Base-by-base conservation (phyloP, 2,329 filamentous ascomycete genomes). In the Xylaria sp. region DNA sequence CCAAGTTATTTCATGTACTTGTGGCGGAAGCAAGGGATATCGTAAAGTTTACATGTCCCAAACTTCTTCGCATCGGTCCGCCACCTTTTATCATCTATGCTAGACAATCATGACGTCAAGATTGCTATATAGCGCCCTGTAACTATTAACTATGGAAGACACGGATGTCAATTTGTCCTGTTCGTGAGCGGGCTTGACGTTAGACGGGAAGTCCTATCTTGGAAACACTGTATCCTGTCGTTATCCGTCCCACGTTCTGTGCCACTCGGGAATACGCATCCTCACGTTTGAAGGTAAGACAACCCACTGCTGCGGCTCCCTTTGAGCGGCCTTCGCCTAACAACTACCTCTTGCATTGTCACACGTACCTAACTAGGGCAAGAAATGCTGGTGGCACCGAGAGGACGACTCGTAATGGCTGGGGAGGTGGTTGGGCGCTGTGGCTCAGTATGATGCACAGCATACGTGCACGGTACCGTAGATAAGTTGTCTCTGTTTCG, bases 331-430 rank as follows among this genome's bases (percentile, higher is more conserved):
- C 48, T 53, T 60, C 63, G 67, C 55, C 63, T 63, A 50, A 48
- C 59, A 66, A 56, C 63, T 52, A 62, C 43, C 61, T 70, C 63
- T 65, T 36, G 68, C 66, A 60, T 68, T 57, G 65, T 70, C 57
- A 45, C 53, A 68, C 68, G n/a, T 57, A 23, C 52, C n/a, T 15
- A 36, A 34, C 52, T 36, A 9, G 32, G 57, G 34, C 45, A 46
- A 60, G 48, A 66, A 55, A 55, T 61, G 61, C 20, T 63, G 53
- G 66, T 68, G 63, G 56, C 41, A 66, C 55, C 18, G 46, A 55
- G 25, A 52, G 18, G 15, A 52, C 48, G 15, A 50, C 46, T 50
- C 25, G 15, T 50, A 30, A 45, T 23, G 20, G 20, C 20, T 39
- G 34, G 39, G 18, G n/a, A n/a, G 3, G 25, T 45, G 53, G 48